Conservation (phyloP, 2,329 filamentous ascomycete species). For the Phyllosticta paracitricarpa region DNA sequence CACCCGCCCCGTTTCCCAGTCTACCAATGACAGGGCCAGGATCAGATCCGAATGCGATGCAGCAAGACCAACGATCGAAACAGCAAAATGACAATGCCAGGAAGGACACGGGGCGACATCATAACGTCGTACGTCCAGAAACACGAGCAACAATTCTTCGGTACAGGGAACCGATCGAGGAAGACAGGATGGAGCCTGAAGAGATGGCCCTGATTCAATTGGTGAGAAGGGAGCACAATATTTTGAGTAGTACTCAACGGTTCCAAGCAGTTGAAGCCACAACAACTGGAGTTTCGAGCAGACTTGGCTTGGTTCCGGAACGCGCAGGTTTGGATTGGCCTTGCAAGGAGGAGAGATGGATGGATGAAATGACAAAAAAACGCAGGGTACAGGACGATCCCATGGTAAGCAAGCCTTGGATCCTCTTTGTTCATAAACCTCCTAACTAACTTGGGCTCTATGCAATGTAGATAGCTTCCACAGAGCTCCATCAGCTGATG, state of each 20-base stretch:
- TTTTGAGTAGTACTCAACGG: not conserved
- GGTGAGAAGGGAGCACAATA: not conserved
- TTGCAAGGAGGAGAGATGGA: no score
- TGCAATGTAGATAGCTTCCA: not conserved
- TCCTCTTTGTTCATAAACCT: not conserved
- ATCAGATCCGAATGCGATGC: not conserved
- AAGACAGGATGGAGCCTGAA: not conserved
- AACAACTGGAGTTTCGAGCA: not conserved
- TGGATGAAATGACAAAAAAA: no score
- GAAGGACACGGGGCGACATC: not conserved
- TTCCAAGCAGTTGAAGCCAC: not conserved
- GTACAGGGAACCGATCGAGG: not conserved
- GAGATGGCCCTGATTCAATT: not conserved
- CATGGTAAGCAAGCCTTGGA: not conserved
- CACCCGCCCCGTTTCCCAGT: constrained; percentile 3
- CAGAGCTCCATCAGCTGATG: not conserved
- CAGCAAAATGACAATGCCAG: not conserved
- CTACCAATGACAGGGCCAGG: not conserved
- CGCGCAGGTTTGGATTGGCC: not conserved
- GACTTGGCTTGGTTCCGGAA: not conserved
- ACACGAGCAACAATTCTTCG: not conserved
- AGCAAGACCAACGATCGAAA: not conserved
- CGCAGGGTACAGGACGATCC: not conserved
- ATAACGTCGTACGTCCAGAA: not conserved
- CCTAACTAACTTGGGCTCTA: not conserved